Evolutionary conservation across 345 rosid species (phyloP).

Genomic region (Erodium maritimum): DNA sequence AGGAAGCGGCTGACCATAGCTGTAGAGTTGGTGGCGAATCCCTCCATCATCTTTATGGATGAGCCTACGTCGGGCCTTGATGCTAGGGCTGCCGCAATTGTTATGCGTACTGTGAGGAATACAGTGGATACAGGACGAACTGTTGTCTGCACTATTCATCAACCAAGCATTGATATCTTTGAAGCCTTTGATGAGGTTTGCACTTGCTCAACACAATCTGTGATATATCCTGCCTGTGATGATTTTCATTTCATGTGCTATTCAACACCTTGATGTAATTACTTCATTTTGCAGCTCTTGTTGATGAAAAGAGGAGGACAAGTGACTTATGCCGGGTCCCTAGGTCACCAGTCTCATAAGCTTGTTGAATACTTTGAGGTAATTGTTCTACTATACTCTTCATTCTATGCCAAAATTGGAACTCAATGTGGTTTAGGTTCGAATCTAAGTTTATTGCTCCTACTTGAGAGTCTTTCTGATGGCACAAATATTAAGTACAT

Average conservation of each 20-base stretch:
- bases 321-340: conserved; percentile 12
- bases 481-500: too few species aligned
- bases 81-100: conserved; percentile 35
- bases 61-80: conserved; percentile 37
- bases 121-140: conserved; percentile 34
- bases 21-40: conserved; percentile 36
- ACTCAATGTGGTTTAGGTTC: too few species aligned
- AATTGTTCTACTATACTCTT: background rate
- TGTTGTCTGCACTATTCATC: conserved; percentile 35
- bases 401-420: too few species aligned
- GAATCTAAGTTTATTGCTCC: too few species aligned
- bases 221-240: too few species aligned
- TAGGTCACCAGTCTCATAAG: conserved; percentile 5
- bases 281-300: conserved; percentile 10
- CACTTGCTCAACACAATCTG: too few species aligned
- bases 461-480: too few species aligned
- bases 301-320: conserved; percentile 19
- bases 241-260: too few species aligned
- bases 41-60: conserved; percentile 33
- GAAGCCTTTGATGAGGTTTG: conserved; percentile 35
- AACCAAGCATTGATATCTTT: conserved; percentile 34
- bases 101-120: conserved; percentile 31
- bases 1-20: conserved; percentile 31
- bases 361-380: conserved; percentile 7
- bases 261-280: background rate